Base-by-base conservation (phyloP, 768 basidiomycete species). In the Suillus cothurnatus region DNA sequence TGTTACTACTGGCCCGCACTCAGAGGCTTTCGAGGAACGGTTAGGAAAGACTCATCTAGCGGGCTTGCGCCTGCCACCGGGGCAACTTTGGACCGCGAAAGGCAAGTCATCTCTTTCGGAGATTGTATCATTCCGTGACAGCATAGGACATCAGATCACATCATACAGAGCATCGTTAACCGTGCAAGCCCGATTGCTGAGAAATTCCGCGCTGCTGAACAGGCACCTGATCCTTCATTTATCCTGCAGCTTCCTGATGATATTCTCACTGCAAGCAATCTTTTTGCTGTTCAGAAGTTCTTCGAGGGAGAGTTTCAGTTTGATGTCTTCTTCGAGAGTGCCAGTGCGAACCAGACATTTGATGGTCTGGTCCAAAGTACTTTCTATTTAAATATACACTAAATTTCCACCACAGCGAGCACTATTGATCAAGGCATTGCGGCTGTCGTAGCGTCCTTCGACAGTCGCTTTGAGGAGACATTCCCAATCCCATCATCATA, bases 291-390 rank as follows among this genome's bases (percentile, higher is more conserved):
- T 56, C 96, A 99, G 76, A 96, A 95, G 73, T 81, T 81, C 6
- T 94, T 91, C 66, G 89, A 93, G 14, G 94, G 93, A 1, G 81
- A 85, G 34, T 98, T 97, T 79, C 86, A 91, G 64, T 95, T 96
- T 72, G 97, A 99, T 70, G 84, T 98, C 19, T 88, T 90, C 75
- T 97, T 89, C 72, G 94, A 97, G 70, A 90, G 91, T 64, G 86
- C 77, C 34, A 93, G 89, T 70, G 81, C 84, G 15, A 85, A 85
- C 65, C 85, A 87, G 65, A 85, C 84, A 65, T 77, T 95, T 23
- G 86, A 81, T 68, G 77, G 94, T 95, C 68, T 68, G 88, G 26
- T 66, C 53, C 38, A 43, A 12, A 66, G 21, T 3, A 41, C 36
- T 38, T 64, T 53, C 39, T 70, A 17, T 49, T 19, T 32, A 50